phyloP scores from a whole-genome alignment of 2,329 filamentous ascomycete genomes.

The Emergomyces africanus region DNA sequence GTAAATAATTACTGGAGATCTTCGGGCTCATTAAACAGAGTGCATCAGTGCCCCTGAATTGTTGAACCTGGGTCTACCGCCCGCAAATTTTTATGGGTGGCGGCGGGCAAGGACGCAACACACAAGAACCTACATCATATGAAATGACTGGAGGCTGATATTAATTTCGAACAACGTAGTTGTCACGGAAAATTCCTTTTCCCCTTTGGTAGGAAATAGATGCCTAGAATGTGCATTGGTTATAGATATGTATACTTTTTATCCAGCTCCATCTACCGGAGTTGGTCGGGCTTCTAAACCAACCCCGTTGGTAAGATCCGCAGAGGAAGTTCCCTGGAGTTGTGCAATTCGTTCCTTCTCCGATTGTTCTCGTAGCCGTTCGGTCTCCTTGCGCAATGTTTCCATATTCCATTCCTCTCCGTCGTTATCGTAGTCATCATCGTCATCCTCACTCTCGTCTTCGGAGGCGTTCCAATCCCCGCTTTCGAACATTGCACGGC shows the following conservation, averaged over 20 bases:
- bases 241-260: not conserved
- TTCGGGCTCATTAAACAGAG: not conserved
- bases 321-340: slow-evolving; percentile 16
- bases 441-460: slow-evolving; percentile 48
- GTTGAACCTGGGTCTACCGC: not conserved
- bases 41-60: not conserved
- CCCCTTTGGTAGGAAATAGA: not conserved
- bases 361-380: slow-evolving; percentile 57
- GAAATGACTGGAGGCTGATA: not conserved
- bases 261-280: slow-evolving; percentile 6
- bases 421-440: slow-evolving; percentile 47
- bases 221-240: not conserved
- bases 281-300: slow-evolving; percentile 3
- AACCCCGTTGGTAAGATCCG: not conserved
- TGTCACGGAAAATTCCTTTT: not conserved
- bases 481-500: slow-evolving; percentile 89
- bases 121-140: not conserved
- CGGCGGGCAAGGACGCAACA: not conserved
- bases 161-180: not conserved
- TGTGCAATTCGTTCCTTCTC: slow-evolving; percentile 56
- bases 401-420: slow-evolving; percentile 46
- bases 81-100: not conserved
- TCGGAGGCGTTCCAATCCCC: slow-evolving; percentile 71
- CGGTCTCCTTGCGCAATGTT: slow-evolving; percentile 79
- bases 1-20: not conserved